Evolutionary conservation across 257 asterid species (phyloP), one percentile per base, ranked within the genome.

Genomic region (Penstemon davidsonii): DNA sequence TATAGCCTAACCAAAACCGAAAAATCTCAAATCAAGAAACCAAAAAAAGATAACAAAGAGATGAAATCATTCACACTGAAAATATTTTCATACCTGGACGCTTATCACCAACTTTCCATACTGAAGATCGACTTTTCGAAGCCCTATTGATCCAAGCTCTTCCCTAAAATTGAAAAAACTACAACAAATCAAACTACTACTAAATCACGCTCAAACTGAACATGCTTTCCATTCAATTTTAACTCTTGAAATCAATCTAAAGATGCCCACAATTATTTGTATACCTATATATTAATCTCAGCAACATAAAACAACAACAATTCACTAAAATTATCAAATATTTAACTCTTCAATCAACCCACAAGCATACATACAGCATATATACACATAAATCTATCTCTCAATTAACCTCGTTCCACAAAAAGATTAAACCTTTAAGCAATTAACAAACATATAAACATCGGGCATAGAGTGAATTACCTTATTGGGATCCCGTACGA

Each of bases 61-160:
- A 25, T 25, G 33, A 25, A 25, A 25, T 25, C 33, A 0, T 9
- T n/a, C n/a, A n/a, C n/a, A 66, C 54, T 10, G 37, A 47, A 39
- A 62, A 46, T 37, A 63, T 66, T 36, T 51, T 5, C 66, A 39
- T n/a, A 94, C 99, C 99, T 79, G 99, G 99, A 74, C 72, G 97
- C 77, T 94, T 91, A 75, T 91, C 90, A 18, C 95, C 83, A 57
- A 91, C 86, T 87, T 83, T 87, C 97, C 84, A 83, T 18, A 64
- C 99, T 0, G 96, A 88, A 56, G 95, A 78, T 63, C 96, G 80
- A 72, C 77, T 80, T 76, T 75, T 87, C 3, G 99, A 76, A 13
- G 96, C 99, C 73, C 84, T 83, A 61, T 66, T 76, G 76, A 94
- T 83, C 97, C 99, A 90, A 36, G 86, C 80, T 78, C 75, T 83